Base-by-base conservation (phyloP, 75 land plant species). In the Cupressus sempervirens region DNA sequence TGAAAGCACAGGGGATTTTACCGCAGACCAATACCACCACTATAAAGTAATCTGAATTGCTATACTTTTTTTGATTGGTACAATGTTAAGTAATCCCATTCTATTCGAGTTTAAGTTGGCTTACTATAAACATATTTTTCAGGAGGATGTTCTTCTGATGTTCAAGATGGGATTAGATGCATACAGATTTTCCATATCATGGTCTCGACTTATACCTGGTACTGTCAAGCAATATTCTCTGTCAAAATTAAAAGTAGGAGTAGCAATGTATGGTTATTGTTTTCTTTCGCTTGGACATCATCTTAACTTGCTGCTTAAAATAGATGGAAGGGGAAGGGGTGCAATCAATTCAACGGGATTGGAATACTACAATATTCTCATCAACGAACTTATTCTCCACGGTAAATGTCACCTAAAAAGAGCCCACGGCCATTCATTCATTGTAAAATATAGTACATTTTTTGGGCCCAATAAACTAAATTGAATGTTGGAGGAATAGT, bases 21-120 rank as follows among this genome's bases (percentile, higher is more conserved):
- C 96, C 40, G 83, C 85, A 74, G 95, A 96, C 87, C 88, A 90
- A 83, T 96, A 96, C 82, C 98, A 94, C 53, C 94, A 94, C 65
- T 96, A 93, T 76, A 87, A 89, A 91, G 96, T 93, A 86, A 48
- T 29, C 2, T 68, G 3, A n/a, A 54, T 41, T 41, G 10, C 36
- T 36, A 30, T 11, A 67, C 29, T 34, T 81, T 9, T 26, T 82
- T 82, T 29, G 9, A 18, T 5, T 81, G 26, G 10, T 6, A 7
- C n/a, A 43, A 36, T 41, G 16, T 30, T 35, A 81, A 8, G 13
- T 56, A 12, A 5, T 14, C 7, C 3, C 18, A 72, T 23, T 8
- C 4, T 18, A 23, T 20, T n/a, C 20, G 35, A 12, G 2, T 15
- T 26, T 30, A 26, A 52, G 16, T 58, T 12, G 16, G 38, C 6